Evolutionary conservation across 495 filamentous ascomycete species (phyloP), one percentile per base, ranked within the genome.

Genomic region (Amphirosellinia nigrospora): DNA sequence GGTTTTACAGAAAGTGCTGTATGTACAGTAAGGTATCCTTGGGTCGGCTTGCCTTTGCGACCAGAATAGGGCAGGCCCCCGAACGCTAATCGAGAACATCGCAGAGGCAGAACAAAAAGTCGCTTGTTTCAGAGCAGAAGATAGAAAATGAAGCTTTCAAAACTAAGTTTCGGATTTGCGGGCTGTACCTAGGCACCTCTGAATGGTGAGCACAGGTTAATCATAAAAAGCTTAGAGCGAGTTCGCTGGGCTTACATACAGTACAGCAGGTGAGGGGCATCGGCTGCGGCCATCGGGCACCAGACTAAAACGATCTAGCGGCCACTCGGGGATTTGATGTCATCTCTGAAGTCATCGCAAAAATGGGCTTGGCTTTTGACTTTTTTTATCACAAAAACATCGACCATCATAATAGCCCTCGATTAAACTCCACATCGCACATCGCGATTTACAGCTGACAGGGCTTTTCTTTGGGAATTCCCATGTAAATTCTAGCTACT

Each of bases 401-500:
- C 38, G 9, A 30, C 21, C n/a, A 11, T 30, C 39, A 28, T 10
- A 15, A 28, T 43, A 2, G 41, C 4, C 3, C 10, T 23, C 62
- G 28, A 38, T 16, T 5, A 38, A 38, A 28, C 30, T 52, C 62
- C 62, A 64, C 62, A 50, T n/a, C 43, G 62, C 62, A 64, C 62
- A 50, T n/a, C 43, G 62, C 62, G 62, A 43, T 64, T 28, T 38
- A 52, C 30, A 16, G 45, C 23, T 21, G 19, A 52, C 30, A 52
- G 32, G 28, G 63, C 34, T 53, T 65, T 65, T 65, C 41, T 65
- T 65, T 65, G 39, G 46, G 46, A 65, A 65, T 64, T 64, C 30
- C 62, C 62, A 52, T 53, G 63, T 61, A 41, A 45, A 26, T 67
- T 43, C 72, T 74, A 59, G 72, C 68, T 72, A n/a, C n/a, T n/a